These are phyloP conservation scores for Graphilbum ipis-grandicollis DNA, from an alignment of 2,329 filamentous ascomycete genomes.

Conservation along the genomic window DNA sequence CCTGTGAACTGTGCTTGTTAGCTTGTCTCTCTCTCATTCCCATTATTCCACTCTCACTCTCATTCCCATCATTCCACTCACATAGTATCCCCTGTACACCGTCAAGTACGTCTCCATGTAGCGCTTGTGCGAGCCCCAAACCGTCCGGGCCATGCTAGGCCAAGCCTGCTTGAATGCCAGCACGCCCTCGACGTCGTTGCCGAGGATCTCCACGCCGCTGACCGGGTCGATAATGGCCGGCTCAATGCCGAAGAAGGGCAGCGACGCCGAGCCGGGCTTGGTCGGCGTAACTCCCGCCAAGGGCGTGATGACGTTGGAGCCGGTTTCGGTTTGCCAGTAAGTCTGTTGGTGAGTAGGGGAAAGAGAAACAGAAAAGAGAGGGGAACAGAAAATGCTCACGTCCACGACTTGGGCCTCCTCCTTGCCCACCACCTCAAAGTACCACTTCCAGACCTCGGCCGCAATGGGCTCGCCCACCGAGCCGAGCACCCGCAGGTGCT, in stretches of 20 bases:
- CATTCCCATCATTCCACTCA: too few relatives aligned
- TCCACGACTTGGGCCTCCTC: constrained; percentile 87
- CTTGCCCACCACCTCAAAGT: constrained; percentile 87
- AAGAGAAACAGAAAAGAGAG: not conserved
- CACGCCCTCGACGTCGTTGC: constrained; percentile 95
- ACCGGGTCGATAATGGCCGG: constrained; percentile 95
- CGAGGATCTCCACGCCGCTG: constrained; percentile 78
- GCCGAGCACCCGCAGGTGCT: constrained; percentile 73
- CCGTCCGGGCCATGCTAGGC: constrained; percentile 96
- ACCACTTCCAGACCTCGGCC: constrained; percentile 99
- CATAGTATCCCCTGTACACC: constrained; percentile 96
- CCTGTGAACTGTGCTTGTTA: constrained; percentile 91
- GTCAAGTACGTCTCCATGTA: constrained; percentile 99
- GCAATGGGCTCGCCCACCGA: constrained; percentile 97
- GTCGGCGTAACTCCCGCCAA: constrained; percentile 87
- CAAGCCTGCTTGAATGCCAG: constrained; percentile 94
- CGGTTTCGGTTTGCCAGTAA: constrained; percentile 99
- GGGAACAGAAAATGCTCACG: constrained; percentile 34
- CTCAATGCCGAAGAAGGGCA: constrained; percentile 97
- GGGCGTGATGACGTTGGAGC: constrained; percentile 88
- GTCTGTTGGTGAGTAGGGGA: constrained; percentile 39
- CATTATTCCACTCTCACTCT: too few relatives aligned
- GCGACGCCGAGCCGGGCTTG: constrained; percentile 87
- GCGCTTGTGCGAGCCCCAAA: constrained; percentile 93
- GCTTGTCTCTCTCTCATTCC: too few relatives aligned